These are phyloP conservation scores for Rosa rugosa DNA, from an alignment of 306 rosid genomes.

Conservation along the genomic window DNA sequence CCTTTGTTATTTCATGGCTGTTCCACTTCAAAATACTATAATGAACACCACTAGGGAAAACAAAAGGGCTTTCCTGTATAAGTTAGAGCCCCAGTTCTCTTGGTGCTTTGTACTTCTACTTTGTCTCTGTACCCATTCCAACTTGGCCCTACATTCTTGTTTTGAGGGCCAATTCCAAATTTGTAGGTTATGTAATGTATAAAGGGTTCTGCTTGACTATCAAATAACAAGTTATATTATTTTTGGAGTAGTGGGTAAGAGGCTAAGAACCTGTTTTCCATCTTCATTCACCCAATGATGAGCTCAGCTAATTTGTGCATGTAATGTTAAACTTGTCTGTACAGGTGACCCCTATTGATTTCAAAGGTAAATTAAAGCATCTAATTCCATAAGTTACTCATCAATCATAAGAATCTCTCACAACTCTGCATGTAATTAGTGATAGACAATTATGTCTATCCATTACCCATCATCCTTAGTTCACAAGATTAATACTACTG, in stretches of 20 bases:
- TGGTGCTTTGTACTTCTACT: not conserved
- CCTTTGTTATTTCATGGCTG: constrained; percentile 52
- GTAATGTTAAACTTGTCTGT: not conserved
- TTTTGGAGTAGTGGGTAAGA: not conserved
- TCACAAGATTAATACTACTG: not conserved
- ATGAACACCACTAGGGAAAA: not conserved
- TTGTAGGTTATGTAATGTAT: constrained; percentile 14
- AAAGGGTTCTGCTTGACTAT: constrained; percentile 7
- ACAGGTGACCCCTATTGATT: not conserved
- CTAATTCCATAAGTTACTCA: not conserved
- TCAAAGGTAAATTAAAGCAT: not conserved
- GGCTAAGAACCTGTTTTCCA: not conserved
- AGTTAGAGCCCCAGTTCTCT: not conserved
- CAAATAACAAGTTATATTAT: not conserved
- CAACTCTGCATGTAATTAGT: not conserved
- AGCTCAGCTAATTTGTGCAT: not conserved
- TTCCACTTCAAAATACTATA: constrained; percentile 48
- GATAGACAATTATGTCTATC: not conserved
- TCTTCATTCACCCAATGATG: not conserved
- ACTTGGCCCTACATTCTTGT: not conserved
- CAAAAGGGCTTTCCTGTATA: not conserved
- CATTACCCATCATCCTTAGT: not conserved
- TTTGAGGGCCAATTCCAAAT: not conserved
- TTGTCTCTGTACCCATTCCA: not conserved
- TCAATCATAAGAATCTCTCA: not conserved